Evolutionary conservation across 306 rosid species (phyloP).

Genomic region (Sicyos edulis): DNA sequence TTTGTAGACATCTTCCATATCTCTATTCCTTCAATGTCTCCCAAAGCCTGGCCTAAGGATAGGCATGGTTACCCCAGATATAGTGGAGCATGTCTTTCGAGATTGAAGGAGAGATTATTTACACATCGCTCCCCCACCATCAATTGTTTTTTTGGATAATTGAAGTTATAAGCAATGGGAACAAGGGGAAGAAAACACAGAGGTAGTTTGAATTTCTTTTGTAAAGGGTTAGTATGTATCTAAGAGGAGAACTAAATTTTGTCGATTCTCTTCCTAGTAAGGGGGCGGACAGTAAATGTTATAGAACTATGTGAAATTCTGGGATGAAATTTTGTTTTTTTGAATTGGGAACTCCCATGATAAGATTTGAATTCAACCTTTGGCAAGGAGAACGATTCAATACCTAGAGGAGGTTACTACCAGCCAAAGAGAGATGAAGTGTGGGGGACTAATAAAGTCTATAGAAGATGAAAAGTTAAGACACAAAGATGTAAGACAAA

Average conservation of each 20-base stretch:
- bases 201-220: background rate
- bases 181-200: no score
- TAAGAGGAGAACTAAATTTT: background rate
- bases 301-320: background rate
- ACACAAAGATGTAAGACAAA: background rate
- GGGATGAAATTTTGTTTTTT: background rate
- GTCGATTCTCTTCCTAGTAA: background rate
- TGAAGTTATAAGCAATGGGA: no score
- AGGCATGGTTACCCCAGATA: no score
- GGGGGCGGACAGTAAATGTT: background rate
- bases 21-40: no score
- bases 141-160: no score
- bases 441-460: background rate
- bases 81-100: no score
- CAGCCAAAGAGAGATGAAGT: background rate
- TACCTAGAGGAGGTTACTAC: background rate
- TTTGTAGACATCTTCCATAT: no score
- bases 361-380: constrained; percentile 7
- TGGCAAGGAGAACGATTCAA: background rate
- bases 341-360: background rate
- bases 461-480: background rate
- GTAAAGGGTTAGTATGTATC: background rate
- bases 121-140: no score
- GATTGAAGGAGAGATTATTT: no score
- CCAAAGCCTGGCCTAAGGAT: no score